These are phyloP conservation scores for Paecilomyces fulvus DNA, from an alignment of 2,329 filamentous ascomycete species.

Conservation along the genomic window DNA sequence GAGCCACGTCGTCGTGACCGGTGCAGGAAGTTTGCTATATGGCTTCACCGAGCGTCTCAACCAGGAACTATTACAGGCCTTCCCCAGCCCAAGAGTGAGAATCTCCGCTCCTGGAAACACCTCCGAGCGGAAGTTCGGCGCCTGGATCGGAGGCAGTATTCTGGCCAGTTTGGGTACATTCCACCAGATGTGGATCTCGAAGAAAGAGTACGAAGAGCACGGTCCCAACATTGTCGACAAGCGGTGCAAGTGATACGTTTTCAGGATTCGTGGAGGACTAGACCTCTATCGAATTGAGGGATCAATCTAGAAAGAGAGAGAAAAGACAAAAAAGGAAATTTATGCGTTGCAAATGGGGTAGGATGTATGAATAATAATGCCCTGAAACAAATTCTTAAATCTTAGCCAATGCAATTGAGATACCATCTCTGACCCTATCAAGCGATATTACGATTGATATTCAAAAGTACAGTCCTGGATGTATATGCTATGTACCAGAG, in stretches of 20 bases:
- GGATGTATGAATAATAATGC: background rate
- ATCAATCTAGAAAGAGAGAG: background rate
- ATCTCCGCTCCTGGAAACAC: constrained; percentile 80
- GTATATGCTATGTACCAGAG: no score
- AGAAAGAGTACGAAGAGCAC: constrained; percentile 96
- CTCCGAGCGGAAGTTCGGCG: constrained; percentile 81
- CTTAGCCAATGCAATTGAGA: background rate
- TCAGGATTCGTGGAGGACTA: background rate
- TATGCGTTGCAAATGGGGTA: background rate
- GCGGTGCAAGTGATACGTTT: constrained; percentile 66
- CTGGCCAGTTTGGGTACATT: constrained; percentile 92
- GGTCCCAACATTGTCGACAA: constrained; percentile 87
- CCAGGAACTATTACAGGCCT: constrained; percentile 70
- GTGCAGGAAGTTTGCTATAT: constrained; percentile 76
- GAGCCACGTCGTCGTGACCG: constrained; percentile 85
- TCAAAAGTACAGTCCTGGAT: no score
- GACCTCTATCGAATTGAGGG: background rate
- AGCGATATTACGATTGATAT: no score
- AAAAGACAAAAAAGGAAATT: background rate
- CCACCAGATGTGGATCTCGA: constrained; percentile 98
- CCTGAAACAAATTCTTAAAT: background rate
- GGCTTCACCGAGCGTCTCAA: constrained; percentile 88
- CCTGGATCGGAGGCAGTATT: constrained; percentile 96
- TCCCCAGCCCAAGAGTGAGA: constrained; percentile 77
- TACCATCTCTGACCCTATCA: no score